Base-by-base conservation (phyloP, 140 eudicot genomes). In the Senecio squalidus region DNA sequence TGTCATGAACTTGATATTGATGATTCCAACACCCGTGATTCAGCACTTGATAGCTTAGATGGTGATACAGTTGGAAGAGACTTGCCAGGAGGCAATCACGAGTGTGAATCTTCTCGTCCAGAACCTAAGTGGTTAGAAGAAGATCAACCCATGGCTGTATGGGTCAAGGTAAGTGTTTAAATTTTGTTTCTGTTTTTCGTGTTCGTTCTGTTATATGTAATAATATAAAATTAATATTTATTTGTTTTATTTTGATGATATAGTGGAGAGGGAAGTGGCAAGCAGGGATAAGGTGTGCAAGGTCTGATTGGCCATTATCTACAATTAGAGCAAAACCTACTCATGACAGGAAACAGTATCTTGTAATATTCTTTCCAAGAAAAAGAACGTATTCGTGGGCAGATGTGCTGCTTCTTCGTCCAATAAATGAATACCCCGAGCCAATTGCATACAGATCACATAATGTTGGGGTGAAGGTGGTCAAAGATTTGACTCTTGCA, bases 181-280 rank as follows among this genome's bases (percentile, higher is more conserved):
- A 18, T 72, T 28, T 30, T 29, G 1, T 22, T 46, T 56, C 15
- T 30, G 11, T 18, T 30, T 18, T n/a, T n/a, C n/a, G n/a, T 29
- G 9, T 16, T 17, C 4, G 0, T 28, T 7, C 2, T 2, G 2
- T 8, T 34, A 7, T 48, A 15, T 52, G 50, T 5, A 27, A 25
- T 11, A 28, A 20, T n/a, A n/a, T n/a, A n/a, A n/a, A n/a, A n/a
- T n/a, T n/a, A n/a, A n/a, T n/a, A n/a, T n/a, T n/a, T n/a, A n/a
- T n/a, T 68, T 34, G 39, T 25, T 64, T 3, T 75, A n/a, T 55
- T 53, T 45, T 55, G 9, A 41, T 40, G 48, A 55, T 79, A 27
- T 72, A 92, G 98, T 87, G 96, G 96, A 82, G 96, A 68, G 98
- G 96, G 60, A 77, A 72, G 81, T 92, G 98, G 98, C 98, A 87